Conservation (phyloP, 176 grass and related monocot species). For the Oryza glumipatula region DNA sequence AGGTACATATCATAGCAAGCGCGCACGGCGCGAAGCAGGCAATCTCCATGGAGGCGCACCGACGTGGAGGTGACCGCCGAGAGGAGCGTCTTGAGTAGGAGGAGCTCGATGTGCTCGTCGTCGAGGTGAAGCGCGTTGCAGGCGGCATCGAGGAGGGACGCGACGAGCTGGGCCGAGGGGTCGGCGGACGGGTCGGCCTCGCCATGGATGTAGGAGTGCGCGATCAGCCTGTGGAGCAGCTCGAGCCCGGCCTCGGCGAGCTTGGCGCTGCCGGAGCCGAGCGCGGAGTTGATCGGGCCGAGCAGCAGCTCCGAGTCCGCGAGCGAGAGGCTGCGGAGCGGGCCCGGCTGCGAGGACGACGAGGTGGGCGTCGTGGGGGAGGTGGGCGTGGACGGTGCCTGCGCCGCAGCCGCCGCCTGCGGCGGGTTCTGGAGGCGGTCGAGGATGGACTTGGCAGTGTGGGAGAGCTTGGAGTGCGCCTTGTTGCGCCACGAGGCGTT, state of each 20-base stretch:
- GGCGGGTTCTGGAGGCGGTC: constrained; percentile 66
- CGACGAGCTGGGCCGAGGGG: constrained; percentile 76
- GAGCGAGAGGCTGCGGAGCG: constrained; percentile 76
- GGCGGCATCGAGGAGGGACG: constrained; percentile 68
- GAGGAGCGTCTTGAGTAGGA: constrained; percentile 94
- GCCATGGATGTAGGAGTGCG: constrained; percentile 92
- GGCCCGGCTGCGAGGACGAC: constrained; percentile 75
- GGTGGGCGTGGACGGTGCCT: constrained; percentile 49
- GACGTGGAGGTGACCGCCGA: constrained; percentile 92
- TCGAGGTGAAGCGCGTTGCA: constrained; percentile 71
- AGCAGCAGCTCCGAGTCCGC: constrained; percentile 84
- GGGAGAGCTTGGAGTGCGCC: constrained; percentile 97
- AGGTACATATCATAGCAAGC: constrained; percentile 97
- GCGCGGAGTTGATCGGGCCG: constrained; percentile 65
- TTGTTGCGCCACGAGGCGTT: constrained; percentile 96
- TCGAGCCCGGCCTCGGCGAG: constrained; percentile 79
- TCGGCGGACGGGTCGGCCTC: constrained; percentile 77
- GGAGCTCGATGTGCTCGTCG: constrained; percentile 84
- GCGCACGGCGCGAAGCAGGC: constrained; percentile 80
- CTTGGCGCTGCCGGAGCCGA: constrained; percentile 68
- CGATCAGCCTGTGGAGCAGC: constrained; percentile 83
- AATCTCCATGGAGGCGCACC: constrained; percentile 85
- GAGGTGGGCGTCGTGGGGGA: constrained; percentile 71
- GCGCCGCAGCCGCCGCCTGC: constrained; percentile 28
- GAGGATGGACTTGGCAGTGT: constrained; percentile 92